Conservation (phyloP, 495 filamentous ascomycete species). For the Aspergillus nidulans region DNA sequence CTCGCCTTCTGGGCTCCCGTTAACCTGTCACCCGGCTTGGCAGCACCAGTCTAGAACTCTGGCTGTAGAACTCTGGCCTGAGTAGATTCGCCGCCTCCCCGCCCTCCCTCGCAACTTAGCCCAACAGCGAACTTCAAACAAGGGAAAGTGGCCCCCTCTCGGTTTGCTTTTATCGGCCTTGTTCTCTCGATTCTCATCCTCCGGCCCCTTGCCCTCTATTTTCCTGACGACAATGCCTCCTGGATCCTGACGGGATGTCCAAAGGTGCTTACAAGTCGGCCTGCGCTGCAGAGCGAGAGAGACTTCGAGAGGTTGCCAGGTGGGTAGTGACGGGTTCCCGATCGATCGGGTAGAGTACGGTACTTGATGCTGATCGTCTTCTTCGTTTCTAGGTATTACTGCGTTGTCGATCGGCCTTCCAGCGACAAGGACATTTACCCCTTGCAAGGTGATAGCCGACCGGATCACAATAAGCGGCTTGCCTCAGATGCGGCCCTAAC, state of each 20-base stretch:
- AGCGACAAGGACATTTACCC: constrained; percentile 1
- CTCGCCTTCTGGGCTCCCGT: not conserved
- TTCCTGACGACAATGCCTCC: not conserved
- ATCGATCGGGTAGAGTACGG: not conserved
- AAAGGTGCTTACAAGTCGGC: constrained; percentile 6
- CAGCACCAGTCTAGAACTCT: not conserved
- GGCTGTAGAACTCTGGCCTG: too few species aligned
- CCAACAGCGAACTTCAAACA: not conserved
- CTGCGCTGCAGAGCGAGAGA: constrained; percentile 13
- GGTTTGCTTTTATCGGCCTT: not conserved
- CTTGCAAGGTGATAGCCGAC: constrained; percentile 15
- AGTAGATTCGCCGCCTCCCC: too few species aligned
- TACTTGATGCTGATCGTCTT: constrained; percentile 5
- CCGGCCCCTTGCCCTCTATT: not conserved
- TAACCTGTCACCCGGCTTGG: not conserved
- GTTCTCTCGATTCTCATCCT: not conserved
- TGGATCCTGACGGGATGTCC: constrained; percentile 7
- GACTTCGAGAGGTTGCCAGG: constrained; percentile 15
- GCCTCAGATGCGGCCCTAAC: constrained; percentile 57
- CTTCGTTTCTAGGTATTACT: constrained; percentile 26
- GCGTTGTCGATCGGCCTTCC: constrained; percentile 18
- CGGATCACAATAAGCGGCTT: constrained; percentile 9
- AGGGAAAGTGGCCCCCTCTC: not conserved
- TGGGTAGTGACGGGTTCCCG: constrained; percentile 5
- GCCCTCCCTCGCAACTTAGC: not conserved